A percentile compares a stretch with the other conserved stretches of the same genome.
phyloP scores from a whole-genome alignment of 2,329 filamentous ascomycete species.

The Cladobotryum mycophilum region DNA sequence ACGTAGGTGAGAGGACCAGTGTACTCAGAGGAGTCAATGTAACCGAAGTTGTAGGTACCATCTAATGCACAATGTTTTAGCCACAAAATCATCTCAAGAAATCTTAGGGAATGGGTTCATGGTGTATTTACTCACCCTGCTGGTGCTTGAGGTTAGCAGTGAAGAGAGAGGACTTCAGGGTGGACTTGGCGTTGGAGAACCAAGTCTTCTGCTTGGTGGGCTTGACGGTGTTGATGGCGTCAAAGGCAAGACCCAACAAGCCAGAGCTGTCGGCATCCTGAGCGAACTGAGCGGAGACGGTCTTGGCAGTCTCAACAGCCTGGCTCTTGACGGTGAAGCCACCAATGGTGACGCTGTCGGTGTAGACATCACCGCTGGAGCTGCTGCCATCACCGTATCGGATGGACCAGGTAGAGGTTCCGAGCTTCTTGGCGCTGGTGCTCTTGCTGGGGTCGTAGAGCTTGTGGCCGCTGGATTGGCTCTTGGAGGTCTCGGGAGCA shows the following conservation, averaged over 20 bases:
- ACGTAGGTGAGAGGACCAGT: slow-evolving; percentile 56
- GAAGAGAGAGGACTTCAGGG: slow-evolving; percentile 43
- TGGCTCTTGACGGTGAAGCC: slow-evolving; percentile 34
- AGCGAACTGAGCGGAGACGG: slow-evolving; percentile 36
- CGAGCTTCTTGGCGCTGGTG: slow-evolving; percentile 30
- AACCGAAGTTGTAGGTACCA: slow-evolving; percentile 69
- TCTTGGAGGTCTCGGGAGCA: slow-evolving; percentile 34
- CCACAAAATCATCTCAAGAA: not conserved
- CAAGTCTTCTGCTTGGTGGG: slow-evolving; percentile 39
- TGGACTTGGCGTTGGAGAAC: slow-evolving; percentile 26
- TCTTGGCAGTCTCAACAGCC: slow-evolving; percentile 38
- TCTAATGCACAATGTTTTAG: slow-evolving; percentile 17
- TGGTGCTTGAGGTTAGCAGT: slow-evolving; percentile 60
- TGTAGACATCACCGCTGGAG: slow-evolving; percentile 38
- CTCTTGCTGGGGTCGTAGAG: slow-evolving; percentile 34
- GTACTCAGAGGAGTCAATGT: slow-evolving; percentile 59
- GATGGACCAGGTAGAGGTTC: slow-evolving; percentile 36
- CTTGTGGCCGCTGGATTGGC: slow-evolving; percentile 32
- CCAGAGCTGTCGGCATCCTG: slow-evolving; percentile 36
- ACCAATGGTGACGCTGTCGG: slow-evolving; percentile 36
- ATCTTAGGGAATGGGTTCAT: slow-evolving; percentile 8
- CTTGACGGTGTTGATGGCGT: slow-evolving; percentile 35
- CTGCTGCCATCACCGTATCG: slow-evolving; percentile 38
- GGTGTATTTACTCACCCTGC: slow-evolving; percentile 15
- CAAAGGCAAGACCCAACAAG: slow-evolving; percentile 39